These are phyloP conservation scores for Chaetomium sp. DNA, from an alignment of 2,329 filamentous ascomycete genomes.

Conservation along the genomic window DNA sequence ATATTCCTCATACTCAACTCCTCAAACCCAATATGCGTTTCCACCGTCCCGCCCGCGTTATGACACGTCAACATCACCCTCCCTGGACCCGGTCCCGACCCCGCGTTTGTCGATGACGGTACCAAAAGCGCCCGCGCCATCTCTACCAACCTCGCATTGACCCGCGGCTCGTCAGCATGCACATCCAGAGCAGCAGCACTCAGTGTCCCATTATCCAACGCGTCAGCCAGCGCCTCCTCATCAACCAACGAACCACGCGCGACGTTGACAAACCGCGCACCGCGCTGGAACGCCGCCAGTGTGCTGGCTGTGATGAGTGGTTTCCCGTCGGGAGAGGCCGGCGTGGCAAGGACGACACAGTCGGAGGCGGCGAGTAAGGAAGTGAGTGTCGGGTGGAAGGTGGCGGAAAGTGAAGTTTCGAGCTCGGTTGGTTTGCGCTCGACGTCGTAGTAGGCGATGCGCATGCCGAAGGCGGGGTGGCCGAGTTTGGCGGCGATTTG, in stretches of 20 bases:
- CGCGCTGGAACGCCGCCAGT: conserved; percentile 46
- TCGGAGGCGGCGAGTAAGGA: conserved; percentile 48
- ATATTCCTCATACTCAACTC: conserved; percentile 61
- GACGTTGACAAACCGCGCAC: conserved; percentile 58
- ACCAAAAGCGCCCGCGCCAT: conserved; percentile 25
- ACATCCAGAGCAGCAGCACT: conserved; percentile 56
- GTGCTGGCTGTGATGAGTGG: conserved; percentile 43
- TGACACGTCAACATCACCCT: conserved; percentile 58
- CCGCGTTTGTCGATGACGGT: background rate
- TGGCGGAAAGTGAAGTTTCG: conserved; percentile 38
- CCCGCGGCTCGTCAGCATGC: conserved; percentile 52
- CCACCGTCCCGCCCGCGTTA: conserved; percentile 60
- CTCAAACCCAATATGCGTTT: conserved; percentile 62
- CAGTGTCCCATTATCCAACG: conserved; percentile 47
- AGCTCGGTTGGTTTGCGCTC: conserved; percentile 40
- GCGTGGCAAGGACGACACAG: conserved; percentile 57
- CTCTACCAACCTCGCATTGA: conserved; percentile 40
- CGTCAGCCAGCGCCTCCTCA: conserved; percentile 54
- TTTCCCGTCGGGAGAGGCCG: conserved; percentile 40
- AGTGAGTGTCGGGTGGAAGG: conserved; percentile 45
- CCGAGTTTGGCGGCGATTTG: conserved; percentile 54
- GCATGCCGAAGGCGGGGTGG: conserved; percentile 56
- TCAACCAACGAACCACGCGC: conserved; percentile 59
- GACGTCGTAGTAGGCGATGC: conserved; percentile 57
- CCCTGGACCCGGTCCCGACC: conserved; percentile 19